phyloP scores from a whole-genome alignment of 441 rosid species.

The Geranium incanum region DNA sequence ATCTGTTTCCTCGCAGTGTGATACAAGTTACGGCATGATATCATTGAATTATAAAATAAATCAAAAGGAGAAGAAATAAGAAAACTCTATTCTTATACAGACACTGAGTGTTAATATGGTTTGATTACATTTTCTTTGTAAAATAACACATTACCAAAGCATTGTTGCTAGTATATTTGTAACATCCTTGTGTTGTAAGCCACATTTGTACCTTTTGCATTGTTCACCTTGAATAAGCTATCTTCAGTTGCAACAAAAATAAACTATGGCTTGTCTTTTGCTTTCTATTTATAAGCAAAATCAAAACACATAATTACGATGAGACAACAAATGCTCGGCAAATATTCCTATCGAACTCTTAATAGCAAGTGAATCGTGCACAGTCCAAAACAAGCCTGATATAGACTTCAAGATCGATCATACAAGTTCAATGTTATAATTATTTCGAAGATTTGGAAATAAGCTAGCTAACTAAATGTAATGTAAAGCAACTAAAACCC shows the following conservation, averaged over 20 bases:
- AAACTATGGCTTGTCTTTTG: no score
- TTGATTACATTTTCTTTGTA: background rate
- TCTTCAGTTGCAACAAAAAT: no score
- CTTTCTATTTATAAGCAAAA: no score
- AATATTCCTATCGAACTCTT: no score
- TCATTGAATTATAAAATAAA: constrained; percentile 7
- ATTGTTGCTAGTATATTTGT: no score
- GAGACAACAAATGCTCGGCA: no score
- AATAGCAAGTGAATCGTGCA: no score
- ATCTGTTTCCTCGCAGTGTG: constrained; percentile 15
- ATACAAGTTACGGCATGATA: constrained; percentile 12
- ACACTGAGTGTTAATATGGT: background rate
- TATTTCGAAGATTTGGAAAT: no score
- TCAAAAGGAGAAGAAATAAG: background rate
- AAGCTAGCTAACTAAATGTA: background rate
- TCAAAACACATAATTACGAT: no score
- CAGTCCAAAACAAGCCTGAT: background rate
- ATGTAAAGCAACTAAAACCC: background rate
- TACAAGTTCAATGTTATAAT: background rate
- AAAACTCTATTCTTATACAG: constrained; percentile 8
- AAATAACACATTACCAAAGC: background rate
- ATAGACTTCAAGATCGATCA: background rate
- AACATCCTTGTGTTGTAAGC: no score
- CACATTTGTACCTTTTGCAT: no score
- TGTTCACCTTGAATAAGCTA: no score